These are phyloP conservation scores for Corniculantispora saksenae DNA, from an alignment of 2,329 filamentous ascomycete genomes.

Conservation along the genomic window DNA sequence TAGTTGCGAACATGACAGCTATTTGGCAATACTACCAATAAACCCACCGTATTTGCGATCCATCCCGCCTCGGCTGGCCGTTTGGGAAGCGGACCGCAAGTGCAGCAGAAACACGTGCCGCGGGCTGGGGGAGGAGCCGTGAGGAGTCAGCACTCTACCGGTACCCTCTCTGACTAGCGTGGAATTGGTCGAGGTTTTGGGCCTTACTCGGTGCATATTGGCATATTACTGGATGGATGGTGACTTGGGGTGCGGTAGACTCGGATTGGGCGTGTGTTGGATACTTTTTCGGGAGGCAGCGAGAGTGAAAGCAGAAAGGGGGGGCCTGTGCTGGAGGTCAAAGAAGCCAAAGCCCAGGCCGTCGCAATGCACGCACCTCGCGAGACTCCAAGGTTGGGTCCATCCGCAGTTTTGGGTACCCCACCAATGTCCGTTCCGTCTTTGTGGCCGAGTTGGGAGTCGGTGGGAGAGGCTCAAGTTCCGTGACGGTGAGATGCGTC, in stretches of 20 bases:
- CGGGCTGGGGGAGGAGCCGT: background rate
- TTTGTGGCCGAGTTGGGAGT: too few species aligned
- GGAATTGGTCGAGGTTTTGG: background rate
- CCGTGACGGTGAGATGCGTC: too few species aligned
- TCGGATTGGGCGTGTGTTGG: background rate
- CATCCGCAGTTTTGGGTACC: too few species aligned
- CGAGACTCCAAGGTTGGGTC: too few species aligned
- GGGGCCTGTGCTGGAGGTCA: too few species aligned
- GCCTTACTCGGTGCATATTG: background rate
- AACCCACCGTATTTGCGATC: background rate
- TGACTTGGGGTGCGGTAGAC: too few species aligned
- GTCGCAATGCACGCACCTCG: background rate
- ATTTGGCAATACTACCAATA: too few species aligned
- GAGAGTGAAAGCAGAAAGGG: too few species aligned
- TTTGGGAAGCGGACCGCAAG: background rate
- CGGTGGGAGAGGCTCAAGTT: too few species aligned
- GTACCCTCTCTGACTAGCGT: background rate
- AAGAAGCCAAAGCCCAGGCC: background rate
- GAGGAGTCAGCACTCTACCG: background rate
- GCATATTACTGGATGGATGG: too few species aligned
- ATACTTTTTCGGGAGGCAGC: too few species aligned
- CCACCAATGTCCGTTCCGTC: too few species aligned
- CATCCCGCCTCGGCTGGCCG: slow-evolving; percentile 3
- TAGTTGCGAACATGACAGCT: background rate
- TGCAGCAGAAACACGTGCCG: slow-evolving; percentile 3